Conservation (phyloP, 768 basidiomycete genomes). For the Mycena crocata region DNA sequence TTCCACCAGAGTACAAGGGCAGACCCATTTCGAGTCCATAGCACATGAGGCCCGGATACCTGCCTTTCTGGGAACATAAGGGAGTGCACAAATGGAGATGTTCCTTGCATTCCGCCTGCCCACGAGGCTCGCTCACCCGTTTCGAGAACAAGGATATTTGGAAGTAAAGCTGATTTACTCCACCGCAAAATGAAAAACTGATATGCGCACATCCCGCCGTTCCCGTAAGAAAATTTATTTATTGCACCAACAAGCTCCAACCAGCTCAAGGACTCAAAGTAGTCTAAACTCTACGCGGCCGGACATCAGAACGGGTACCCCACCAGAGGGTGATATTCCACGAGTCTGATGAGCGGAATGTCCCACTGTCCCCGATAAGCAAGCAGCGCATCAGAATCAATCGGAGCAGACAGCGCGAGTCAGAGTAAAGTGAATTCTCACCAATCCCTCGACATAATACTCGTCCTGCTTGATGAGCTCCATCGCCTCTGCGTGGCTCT, state of each 20-base stretch:
- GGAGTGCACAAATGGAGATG: constrained; percentile 11
- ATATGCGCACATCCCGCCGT: background rate
- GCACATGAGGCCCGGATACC: background rate
- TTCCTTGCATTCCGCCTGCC: constrained; percentile 7
- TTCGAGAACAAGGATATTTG: constrained; percentile 14
- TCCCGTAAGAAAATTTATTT: background rate
- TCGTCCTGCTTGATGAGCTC: constrained; percentile 13
- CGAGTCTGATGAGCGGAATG: constrained; percentile 1
- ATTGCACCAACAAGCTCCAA: background rate
- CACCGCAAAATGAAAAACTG: background rate
- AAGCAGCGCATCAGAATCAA: background rate
- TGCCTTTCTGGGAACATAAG: constrained; percentile 19
- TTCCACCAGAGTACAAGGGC: constrained; percentile 17
- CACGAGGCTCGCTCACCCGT: constrained; percentile 26
- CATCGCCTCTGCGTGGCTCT: constrained; percentile 16
- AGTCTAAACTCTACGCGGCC: background rate
- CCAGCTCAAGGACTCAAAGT: background rate
- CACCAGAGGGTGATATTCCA: constrained; percentile 13
- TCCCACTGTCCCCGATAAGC: constrained; percentile 27
- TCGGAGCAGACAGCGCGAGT: too few species aligned
- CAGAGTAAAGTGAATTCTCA: background rate
- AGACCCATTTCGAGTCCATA: background rate
- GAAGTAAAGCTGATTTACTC: constrained; percentile 12
- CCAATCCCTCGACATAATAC: constrained; percentile 22
- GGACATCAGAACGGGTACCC: constrained; percentile 20